Evolutionary conservation across 306 rosid genomes (phyloP).

Genomic region (Pterocarpus santalinus): DNA sequence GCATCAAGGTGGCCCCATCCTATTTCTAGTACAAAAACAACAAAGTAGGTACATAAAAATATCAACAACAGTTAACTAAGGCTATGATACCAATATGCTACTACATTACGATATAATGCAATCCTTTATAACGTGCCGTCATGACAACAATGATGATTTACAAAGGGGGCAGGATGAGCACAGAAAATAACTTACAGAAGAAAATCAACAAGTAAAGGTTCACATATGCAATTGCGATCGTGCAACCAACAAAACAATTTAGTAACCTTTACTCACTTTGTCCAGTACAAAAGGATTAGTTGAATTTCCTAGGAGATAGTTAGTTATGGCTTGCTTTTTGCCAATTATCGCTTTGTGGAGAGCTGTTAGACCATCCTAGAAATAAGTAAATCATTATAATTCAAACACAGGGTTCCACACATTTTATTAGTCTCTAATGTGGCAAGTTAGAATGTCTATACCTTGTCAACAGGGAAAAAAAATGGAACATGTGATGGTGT

Average conservation of each 20-base stretch:
- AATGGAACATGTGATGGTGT: too few species aligned
- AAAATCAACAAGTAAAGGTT: conserved; percentile 34
- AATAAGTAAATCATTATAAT: conserved; percentile 29
- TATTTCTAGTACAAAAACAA: conserved; percentile 52
- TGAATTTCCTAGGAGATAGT: conserved; percentile 80
- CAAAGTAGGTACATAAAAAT: conserved; percentile 24
- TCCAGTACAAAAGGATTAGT: conserved; percentile 87
- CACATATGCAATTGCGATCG: neutral
- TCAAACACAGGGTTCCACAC: conserved; percentile 5
- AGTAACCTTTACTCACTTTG: conserved; percentile 65
- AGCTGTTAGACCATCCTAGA: conserved; percentile 86
- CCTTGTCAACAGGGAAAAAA: conserved; percentile 66
- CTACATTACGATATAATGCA: neutral
- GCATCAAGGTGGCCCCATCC: conserved; percentile 97
- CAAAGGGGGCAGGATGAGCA: neutral
- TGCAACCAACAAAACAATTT: conserved; percentile 13
- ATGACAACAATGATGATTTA: conserved; percentile 18
- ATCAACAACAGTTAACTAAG: conserved; percentile 27
- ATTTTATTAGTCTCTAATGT: neutral
- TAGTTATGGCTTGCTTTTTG: conserved; percentile 81
- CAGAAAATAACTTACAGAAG: neutral
- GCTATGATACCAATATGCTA: conserved; percentile 21
- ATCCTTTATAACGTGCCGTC: neutral
- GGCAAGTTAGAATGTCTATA: conserved; percentile 44
- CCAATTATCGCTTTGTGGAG: conserved; percentile 86